Percentiles rank a stretch among this genome's conserved stretches.
Conservation (phyloP, 139 green algal species). For the Asterochloris sp. region DNA sequence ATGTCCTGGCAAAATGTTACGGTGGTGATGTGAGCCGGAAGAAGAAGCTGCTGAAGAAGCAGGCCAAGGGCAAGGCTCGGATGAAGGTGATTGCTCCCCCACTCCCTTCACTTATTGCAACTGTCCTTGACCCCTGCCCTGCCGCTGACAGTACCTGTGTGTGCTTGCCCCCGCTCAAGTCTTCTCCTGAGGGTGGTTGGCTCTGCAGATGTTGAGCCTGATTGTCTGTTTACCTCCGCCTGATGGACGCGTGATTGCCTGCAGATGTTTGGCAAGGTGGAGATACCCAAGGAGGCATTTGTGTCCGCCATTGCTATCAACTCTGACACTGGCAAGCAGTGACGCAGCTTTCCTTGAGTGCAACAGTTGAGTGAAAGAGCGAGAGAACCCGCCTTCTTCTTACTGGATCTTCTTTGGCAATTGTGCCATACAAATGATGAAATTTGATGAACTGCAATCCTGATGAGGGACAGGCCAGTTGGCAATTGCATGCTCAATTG, state of each 20-base stretch:
- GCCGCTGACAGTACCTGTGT: neutral
- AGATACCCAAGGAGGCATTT: constrained; percentile 95
- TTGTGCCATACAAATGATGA: too few species aligned
- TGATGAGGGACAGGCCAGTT: too few species aligned
- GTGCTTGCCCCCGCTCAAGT: too few species aligned
- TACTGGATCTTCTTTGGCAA: too few species aligned
- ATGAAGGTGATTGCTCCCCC: constrained; percentile 56
- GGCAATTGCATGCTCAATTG: too few species aligned
- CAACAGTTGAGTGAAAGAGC: too few species aligned
- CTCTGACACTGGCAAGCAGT: constrained; percentile 26
- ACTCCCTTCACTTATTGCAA: neutral
- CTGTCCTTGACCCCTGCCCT: neutral
- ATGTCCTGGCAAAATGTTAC: constrained; percentile 99
- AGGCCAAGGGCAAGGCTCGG: constrained; percentile 95
- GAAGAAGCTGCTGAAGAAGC: constrained; percentile 99
- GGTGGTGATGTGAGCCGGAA: constrained; percentile 80
- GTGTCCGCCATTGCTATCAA: constrained; percentile 92
- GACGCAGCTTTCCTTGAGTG: too few species aligned
- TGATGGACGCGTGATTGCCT: neutral
- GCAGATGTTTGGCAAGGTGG: constrained; percentile 73
- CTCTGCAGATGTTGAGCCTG: too few species aligned
- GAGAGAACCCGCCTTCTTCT: too few species aligned
- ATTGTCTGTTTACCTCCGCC: too few species aligned
- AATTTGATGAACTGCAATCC: too few species aligned
- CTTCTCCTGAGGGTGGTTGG: too few species aligned